phyloP scores from a whole-genome alignment of 2,329 filamentous ascomycete genomes.

The Colletotrichum chrysophilum region DNA sequence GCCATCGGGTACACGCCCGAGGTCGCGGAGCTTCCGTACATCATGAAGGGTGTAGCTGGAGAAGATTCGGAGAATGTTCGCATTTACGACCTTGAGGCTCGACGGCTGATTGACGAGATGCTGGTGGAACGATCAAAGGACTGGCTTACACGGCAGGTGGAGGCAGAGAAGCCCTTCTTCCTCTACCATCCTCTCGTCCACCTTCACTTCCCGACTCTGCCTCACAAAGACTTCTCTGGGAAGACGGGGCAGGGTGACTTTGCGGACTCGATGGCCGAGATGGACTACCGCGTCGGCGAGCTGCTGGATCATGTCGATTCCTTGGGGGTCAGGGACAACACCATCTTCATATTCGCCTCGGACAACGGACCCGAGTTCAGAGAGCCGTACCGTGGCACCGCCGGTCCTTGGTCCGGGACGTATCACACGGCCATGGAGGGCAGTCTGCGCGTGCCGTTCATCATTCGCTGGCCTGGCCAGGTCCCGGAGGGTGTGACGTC shows the following conservation, averaged over 20 bases:
- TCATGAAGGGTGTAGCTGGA: conserved; percentile 34
- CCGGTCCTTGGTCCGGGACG: conserved; percentile 37
- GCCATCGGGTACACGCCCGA: conserved; percentile 34
- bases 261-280: conserved; percentile 37
- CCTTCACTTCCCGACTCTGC: conserved; percentile 36
- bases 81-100: conserved; percentile 35
- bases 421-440: conserved; percentile 42
- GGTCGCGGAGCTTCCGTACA: conserved; percentile 36
- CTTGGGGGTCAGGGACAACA: conserved; percentile 32
- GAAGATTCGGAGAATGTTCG: conserved; percentile 32
- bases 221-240: conserved; percentile 32
- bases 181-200: conserved; percentile 38
- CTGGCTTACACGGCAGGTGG: conserved; percentile 32
- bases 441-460: conserved; percentile 37
- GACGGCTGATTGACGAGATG: conserved; percentile 35
- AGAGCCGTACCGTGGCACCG: conserved; percentile 34
- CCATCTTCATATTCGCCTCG: conserved; percentile 38
- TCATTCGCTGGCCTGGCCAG: conserved; percentile 36
- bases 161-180: conserved; percentile 30
- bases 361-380: conserved; percentile 41
- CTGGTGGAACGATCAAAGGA: conserved; percentile 34
- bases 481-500: conserved; percentile 29
- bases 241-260: conserved; percentile 34
- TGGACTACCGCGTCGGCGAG: conserved; percentile 36
- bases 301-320: conserved; percentile 35